Conservation (phyloP, 2,329 filamentous ascomycete species). For the Ceratocystis eucalypticola region DNA sequence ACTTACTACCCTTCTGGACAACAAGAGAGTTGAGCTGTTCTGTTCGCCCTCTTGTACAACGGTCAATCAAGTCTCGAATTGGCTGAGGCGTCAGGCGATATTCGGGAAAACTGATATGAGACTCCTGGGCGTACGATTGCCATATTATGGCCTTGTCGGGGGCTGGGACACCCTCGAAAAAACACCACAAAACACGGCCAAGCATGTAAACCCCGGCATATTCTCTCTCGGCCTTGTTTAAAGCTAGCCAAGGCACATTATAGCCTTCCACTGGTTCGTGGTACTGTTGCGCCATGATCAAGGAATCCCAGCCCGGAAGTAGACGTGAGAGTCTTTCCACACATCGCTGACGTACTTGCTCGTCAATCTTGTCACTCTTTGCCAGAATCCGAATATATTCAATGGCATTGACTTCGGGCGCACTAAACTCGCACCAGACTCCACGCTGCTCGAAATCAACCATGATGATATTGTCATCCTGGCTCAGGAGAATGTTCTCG, state of each 20-base stretch:
- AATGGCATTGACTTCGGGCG: constrained; percentile 46
- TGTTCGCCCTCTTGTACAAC: constrained; percentile 38
- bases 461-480: constrained; percentile 36
- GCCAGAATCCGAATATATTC: constrained; percentile 45
- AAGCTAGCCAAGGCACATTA: constrained; percentile 43
- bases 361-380: constrained; percentile 34
- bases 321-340: constrained; percentile 30
- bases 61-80: constrained; percentile 36
- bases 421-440: constrained; percentile 48
- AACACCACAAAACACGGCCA: constrained; percentile 47
- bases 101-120: constrained; percentile 41
- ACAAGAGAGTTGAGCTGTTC: constrained; percentile 33
- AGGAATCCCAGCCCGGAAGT: constrained; percentile 34
- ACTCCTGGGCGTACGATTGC: constrained; percentile 46
- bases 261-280: constrained; percentile 37
- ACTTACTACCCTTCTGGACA: constrained; percentile 32
- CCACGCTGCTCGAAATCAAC: constrained; percentile 51
- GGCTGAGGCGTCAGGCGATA: constrained; percentile 35
- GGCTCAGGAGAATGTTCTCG: constrained; percentile 44
- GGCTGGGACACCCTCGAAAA: constrained; percentile 47
- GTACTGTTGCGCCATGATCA: constrained; percentile 33
- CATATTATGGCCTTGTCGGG: constrained; percentile 44
- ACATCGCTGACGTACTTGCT: constrained; percentile 31
- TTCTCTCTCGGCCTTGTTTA: constrained; percentile 40
- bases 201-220: constrained; percentile 50